phyloP scores from a whole-genome alignment of 163 green algal genomes.

The Volvox carteri region DNA sequence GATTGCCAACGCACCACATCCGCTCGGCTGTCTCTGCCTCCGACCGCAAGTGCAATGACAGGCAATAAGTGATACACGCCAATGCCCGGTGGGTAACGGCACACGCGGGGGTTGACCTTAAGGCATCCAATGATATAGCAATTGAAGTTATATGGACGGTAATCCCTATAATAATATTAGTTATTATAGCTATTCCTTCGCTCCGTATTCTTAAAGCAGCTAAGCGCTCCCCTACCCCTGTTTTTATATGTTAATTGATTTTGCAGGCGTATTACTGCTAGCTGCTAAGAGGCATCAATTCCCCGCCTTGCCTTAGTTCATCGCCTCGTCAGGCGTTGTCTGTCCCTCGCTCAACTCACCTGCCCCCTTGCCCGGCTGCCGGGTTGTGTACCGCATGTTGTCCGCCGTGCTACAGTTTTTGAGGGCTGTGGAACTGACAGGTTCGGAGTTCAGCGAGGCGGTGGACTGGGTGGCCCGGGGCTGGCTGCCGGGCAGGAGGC shows the following conservation, averaged over 20 bases:
- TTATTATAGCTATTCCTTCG: background rate
- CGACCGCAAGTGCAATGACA: too few relatives aligned
- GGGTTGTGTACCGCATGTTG: background rate
- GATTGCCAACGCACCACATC: too few relatives aligned
- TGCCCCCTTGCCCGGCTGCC: background rate
- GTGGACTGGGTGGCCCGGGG: conserved; percentile 76
- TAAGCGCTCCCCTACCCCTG: background rate
- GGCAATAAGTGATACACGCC: too few relatives aligned
- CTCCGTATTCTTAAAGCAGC: background rate
- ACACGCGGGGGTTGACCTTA: too few relatives aligned
- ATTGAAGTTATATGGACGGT: background rate
- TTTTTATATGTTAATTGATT: too few relatives aligned
- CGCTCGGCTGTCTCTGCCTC: too few relatives aligned
- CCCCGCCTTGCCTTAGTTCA: too few relatives aligned
- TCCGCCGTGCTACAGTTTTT: conserved; percentile 21
- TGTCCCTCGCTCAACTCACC: background rate
- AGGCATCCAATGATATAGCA: background rate
- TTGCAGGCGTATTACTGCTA: too few relatives aligned
- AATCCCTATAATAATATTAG: background rate
- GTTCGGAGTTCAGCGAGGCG: conserved; percentile 87
- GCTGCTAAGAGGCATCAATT: too few relatives aligned
- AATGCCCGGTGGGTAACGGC: too few relatives aligned
- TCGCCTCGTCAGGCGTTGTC: too few relatives aligned
- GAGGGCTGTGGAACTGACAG: conserved; percentile 88
- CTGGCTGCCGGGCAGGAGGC: conserved; percentile 89